phyloP scores from a whole-genome alignment of 2,329 filamentous ascomycete genomes.

The Fusarium hainanense region DNA sequence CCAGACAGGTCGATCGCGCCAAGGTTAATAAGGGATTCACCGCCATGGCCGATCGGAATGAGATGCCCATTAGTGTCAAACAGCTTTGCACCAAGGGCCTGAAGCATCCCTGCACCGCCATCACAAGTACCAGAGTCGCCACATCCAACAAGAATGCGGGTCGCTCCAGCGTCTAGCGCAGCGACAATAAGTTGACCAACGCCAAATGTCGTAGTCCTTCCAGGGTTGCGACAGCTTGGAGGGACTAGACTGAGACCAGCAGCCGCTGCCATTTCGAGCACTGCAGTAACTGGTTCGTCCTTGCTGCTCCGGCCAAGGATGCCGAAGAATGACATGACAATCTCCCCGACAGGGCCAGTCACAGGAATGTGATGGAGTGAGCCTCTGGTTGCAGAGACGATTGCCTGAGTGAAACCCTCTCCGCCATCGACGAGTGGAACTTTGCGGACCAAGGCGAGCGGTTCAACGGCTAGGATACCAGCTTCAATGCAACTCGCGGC shows the following conservation, averaged over 20 bases:
- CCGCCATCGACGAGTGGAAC: conserved; percentile 64
- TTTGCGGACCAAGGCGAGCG: conserved; percentile 55
- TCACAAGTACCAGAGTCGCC: conserved; percentile 66
- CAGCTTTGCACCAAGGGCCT: conserved; percentile 61
- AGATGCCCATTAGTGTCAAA: conserved; percentile 52
- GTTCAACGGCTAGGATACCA: not conserved
- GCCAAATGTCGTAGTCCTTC: conserved; percentile 61
- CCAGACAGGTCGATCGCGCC: conserved; percentile 53
- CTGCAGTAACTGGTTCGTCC: conserved; percentile 52
- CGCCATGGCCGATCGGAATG: conserved; percentile 55
- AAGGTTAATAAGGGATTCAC: conserved; percentile 53
- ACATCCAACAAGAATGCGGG: conserved; percentile 61
- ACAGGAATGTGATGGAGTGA: conserved; percentile 52
- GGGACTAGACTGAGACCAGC: conserved; percentile 64
- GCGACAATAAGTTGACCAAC: conserved; percentile 61
- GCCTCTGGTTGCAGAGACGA: conserved; percentile 58
- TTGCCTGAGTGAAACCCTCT: conserved; percentile 61
- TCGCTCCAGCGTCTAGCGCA: conserved; percentile 58
- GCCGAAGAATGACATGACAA: conserved; percentile 59
- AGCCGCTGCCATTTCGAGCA: conserved; percentile 65
- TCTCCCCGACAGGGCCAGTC: conserved; percentile 57
- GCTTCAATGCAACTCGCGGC: conserved; percentile 57
- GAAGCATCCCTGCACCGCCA: conserved; percentile 64
- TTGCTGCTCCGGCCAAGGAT: conserved; percentile 49
- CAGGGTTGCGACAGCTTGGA: conserved; percentile 56